Evolutionary conservation across 768 basidiomycete genomes (phyloP), one percentile per base, ranked within the genome.

Genomic region (Mycena capillaripes): DNA sequence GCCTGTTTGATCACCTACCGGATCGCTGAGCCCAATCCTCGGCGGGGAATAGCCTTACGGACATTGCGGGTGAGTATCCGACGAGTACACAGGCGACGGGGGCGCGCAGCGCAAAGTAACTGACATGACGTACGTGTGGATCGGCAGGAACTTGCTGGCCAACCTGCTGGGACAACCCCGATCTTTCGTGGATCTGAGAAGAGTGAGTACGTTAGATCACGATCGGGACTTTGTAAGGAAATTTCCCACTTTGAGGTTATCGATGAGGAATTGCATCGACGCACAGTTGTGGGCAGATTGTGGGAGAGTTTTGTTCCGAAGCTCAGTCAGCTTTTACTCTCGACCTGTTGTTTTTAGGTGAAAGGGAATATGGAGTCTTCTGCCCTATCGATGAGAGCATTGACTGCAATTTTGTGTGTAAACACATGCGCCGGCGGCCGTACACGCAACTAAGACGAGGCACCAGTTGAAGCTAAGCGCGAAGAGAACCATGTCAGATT

Each of bases 151-250:
- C 19, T 53, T 50, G 6, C 16, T 34, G 3, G 25, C 63, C 63
- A 65, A 65, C n/a, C 32, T 60, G 32, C 48, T 32, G 66, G 66
- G 8, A 12, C 56, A 21, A 40, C 44, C 30, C 58, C 32, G 56
- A 59, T 58, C 56, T 19, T 4, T 48, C 34, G 16, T 38, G 52
- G 46, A 58, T 58, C 56, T 34, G 34, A 58, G 56, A 57, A 56
- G 48, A 16, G 29, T 0, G 44, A 44, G 57, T 59, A 58, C 56
- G 67, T 44, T 52, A 61, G 60, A 59, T 59, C 46, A 59, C 46
- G 57, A 68, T 68, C 66, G 57, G 27, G 2, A 25, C 67, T 55
- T 21, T 53, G 52, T 55, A 62, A 44, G 59, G 67, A 69, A 69
- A 55, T 25, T 42, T 61, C 19, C 67, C 59, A 7, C 3, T 61